These are phyloP conservation scores for Cicer bijugum DNA, from an alignment of 306 rosid species.

Conservation along the genomic window DNA sequence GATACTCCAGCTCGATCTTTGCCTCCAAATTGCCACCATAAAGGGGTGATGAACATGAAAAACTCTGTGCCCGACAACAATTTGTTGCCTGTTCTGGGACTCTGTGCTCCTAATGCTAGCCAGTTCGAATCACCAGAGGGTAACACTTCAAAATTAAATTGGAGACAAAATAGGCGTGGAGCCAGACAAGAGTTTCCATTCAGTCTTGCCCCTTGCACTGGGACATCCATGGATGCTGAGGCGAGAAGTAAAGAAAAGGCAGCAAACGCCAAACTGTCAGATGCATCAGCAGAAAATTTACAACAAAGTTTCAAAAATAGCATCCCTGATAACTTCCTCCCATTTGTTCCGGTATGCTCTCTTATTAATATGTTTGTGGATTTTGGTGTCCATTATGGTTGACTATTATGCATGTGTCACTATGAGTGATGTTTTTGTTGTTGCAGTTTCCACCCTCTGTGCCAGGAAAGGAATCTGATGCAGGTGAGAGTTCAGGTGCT, in stretches of 20 bases:
- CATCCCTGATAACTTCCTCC: slow-evolving; percentile 60
- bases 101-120: slow-evolving; percentile 87
- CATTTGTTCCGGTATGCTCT: slow-evolving; percentile 66
- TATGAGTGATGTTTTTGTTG: slow-evolving; percentile 31
- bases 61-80: slow-evolving; percentile 56
- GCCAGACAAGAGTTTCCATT: slow-evolving; percentile 93
- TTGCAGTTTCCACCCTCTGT: slow-evolving; percentile 60
- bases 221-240: slow-evolving; percentile 62
- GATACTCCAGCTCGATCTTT: slow-evolving; percentile 59
- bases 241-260: slow-evolving; percentile 57
- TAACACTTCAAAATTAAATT: slow-evolving; percentile 66
- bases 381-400: slow-evolving; percentile 30
- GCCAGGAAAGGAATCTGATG: slow-evolving; percentile 59
- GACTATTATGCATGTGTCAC: slow-evolving; percentile 31
- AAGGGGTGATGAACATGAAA: slow-evolving; percentile 49
- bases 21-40: slow-evolving; percentile 65
- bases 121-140: slow-evolving; percentile 66
- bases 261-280: slow-evolving; percentile 57
- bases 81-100: slow-evolving; percentile 90
- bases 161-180: slow-evolving; percentile 63
- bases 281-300: slow-evolving; percentile 55
- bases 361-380: slow-evolving; percentile 36
- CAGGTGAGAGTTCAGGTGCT: slow-evolving; percentile 54
- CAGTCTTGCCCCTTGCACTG: slow-evolving; percentile 74
- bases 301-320: slow-evolving; percentile 63